Base-by-base conservation (phyloP, 768 basidiomycete species). In the Tylopilus felleus region DNA sequence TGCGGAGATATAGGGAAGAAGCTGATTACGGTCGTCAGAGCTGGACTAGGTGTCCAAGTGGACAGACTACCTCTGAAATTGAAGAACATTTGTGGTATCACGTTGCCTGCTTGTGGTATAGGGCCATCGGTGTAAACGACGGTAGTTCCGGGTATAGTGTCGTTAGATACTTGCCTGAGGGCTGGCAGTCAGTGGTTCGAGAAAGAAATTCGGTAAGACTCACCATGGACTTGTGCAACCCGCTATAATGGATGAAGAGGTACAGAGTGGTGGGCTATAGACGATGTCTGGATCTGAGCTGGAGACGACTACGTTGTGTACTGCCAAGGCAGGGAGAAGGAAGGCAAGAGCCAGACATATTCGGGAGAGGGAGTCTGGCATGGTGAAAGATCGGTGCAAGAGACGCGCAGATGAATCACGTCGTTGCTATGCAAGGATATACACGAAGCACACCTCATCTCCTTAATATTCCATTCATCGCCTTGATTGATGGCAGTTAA, bases 81-180 rank as follows among this genome's bases (percentile, higher is more conserved):
- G 51, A 85, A 63, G 60, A 83, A 84, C 71, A 84, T 71, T 53
- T 84, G 83, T 2, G 82, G 83, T 53, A 81, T 66, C 36, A 80
- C 73, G 51, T 75, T 66, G 21, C 65, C 73, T 16, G 75, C 68
- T 38, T 66, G 67, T 36, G 73, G 61, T 59, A 72, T 71, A 6
- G 80, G 77, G 2, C 82, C 82, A 41, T 65, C 56, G 19, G 80
- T 78, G 35, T 74, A 67, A 25, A 70, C 60, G 10, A 61, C 8
- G 17, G 59, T 47, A 2, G 49, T 57, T 12, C 59, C 67, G 21
- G 52, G 31, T 39, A 40, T 27, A 4, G 57, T 51, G 49, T 52
- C 41, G 12, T 63, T 67, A 3, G 59, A 55, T 52, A 50, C 19
- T 41, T 64, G 65, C 68, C 68, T 71, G 17, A 14, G 25, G 40